phyloP scores from a whole-genome alignment of 768 basidiomycete species.

The Calocybe gangraenosa region DNA sequence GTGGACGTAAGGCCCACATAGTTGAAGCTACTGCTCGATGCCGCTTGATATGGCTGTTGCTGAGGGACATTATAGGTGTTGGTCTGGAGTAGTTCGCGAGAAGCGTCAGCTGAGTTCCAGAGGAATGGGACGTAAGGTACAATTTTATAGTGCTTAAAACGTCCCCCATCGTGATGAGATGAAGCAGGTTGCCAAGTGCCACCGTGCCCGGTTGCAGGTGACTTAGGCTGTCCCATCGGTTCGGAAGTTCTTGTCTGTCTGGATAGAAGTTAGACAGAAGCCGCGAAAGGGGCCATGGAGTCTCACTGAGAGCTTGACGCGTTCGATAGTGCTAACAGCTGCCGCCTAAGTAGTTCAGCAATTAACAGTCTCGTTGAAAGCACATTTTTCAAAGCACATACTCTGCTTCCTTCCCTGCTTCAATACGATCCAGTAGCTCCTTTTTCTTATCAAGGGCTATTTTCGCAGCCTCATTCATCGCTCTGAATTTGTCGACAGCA shows the following conservation, averaged over 20 bases:
- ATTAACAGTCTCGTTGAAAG: neutral
- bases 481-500: slow-evolving; percentile 24
- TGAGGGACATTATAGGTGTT: too few relatives aligned
- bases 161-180: too few relatives aligned
- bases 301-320: slow-evolving; percentile 1
- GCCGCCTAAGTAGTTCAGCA: slow-evolving; percentile 9
- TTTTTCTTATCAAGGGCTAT: slow-evolving; percentile 22
- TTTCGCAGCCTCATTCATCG: slow-evolving; percentile 37
- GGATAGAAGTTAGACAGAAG: neutral
- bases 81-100: too few relatives aligned
- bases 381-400: slow-evolving; percentile 9
- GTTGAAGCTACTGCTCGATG: too few relatives aligned
- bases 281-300: too few relatives aligned
- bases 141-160: too few relatives aligned
- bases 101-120: too few relatives aligned
- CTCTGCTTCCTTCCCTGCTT: slow-evolving; percentile 18
- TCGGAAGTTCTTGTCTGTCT: slow-evolving; percentile 3
- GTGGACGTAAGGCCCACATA: too few relatives aligned
- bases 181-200: too few relatives aligned
- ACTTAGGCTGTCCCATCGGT: slow-evolving; percentile 5
- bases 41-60: too few relatives aligned
- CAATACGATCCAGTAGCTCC: slow-evolving; percentile 13
- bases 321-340: slow-evolving; percentile 7
- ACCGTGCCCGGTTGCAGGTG: neutral
- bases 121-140: too few relatives aligned